A percentile compares a stretch with the other conserved stretches of the same genome.
phyloP scores from a whole-genome alignment of 179 eudicot species.

The Heliamphora pulchella region DNA sequence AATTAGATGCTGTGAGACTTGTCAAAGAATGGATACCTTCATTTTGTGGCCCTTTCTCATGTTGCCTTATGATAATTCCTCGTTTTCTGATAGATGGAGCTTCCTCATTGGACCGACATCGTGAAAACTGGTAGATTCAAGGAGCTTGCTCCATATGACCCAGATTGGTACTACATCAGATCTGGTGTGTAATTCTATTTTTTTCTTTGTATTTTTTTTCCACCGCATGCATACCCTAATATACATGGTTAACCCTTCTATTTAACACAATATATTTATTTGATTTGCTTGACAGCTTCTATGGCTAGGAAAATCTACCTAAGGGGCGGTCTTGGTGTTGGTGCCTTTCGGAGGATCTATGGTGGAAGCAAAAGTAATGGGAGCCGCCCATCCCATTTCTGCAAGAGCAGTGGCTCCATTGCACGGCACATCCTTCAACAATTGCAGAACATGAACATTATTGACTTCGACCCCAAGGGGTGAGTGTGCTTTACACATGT shows the following conservation, averaged over 20 bases:
- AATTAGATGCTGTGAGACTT: neutral
- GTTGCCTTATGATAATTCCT: neutral
- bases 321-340: conserved; percentile 83
- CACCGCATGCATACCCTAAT: neutral
- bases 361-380: conserved; percentile 87
- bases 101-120: conserved; percentile 60
- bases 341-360: conserved; percentile 66
- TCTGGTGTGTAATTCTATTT: conserved; percentile 30
- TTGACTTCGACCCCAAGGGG: conserved; percentile 72
- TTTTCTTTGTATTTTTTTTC: neutral
- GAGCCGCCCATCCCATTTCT: conserved; percentile 70
- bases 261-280: neutral
- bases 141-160: conserved; percentile 63
- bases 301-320: conserved; percentile 78
- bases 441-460: conserved; percentile 43
- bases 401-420: conserved; percentile 74
- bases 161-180: conserved; percentile 65
- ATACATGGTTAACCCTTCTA: neutral
- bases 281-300: conserved; percentile 42
- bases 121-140: conserved; percentile 51
- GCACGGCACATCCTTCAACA: conserved; percentile 79
- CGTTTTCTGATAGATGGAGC: conserved; percentile 30
- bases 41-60: neutral
- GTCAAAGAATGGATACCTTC: neutral
- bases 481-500: conserved; percentile 23